Conservation (phyloP, 1,284 basidiomycete species). For the Puccinia brachypodii region DNA sequence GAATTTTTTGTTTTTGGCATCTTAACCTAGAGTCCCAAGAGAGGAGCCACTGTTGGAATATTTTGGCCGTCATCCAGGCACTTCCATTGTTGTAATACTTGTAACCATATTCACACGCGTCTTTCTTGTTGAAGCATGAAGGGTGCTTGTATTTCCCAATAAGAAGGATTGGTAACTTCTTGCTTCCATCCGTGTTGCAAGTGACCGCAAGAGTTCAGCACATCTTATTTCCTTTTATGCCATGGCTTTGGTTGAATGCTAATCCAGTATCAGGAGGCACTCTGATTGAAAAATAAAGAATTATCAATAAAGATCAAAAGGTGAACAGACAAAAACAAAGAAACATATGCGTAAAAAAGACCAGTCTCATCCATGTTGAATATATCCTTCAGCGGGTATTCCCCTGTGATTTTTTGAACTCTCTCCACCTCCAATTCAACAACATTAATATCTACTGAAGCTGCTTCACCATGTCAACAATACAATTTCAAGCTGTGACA, state of each 20-base stretch:
- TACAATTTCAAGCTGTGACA: not conserved
- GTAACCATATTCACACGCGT: not conserved
- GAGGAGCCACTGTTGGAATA: conserved; percentile 32
- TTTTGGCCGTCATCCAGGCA: not conserved
- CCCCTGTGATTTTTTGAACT: not conserved
- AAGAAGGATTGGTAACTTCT: conserved; percentile 3
- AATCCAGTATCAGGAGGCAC: conserved; percentile 40
- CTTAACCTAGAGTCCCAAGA: not conserved
- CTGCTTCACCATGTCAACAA: not conserved
- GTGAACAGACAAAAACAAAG: not conserved
- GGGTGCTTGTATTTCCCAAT: conserved; percentile 14
- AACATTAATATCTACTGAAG: not conserved
- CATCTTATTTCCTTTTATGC: conserved; percentile 1
- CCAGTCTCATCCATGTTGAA: conserved; percentile 10
- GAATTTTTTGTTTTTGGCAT: not conserved
- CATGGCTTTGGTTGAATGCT: not conserved
- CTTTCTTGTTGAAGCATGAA: not conserved
- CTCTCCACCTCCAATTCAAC: not conserved
- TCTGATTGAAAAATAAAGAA: not conserved
- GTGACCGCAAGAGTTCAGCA: not conserved
- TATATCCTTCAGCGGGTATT: not conserved
- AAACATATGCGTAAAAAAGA: not conserved
- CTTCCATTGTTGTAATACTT: conserved; percentile 16
- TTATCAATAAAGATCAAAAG: not conserved
- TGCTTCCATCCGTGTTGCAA: conserved; percentile 2